Evolutionary conservation across 2,329 filamentous ascomycete species (phyloP).

Genomic region (Neurospora crassa): DNA sequence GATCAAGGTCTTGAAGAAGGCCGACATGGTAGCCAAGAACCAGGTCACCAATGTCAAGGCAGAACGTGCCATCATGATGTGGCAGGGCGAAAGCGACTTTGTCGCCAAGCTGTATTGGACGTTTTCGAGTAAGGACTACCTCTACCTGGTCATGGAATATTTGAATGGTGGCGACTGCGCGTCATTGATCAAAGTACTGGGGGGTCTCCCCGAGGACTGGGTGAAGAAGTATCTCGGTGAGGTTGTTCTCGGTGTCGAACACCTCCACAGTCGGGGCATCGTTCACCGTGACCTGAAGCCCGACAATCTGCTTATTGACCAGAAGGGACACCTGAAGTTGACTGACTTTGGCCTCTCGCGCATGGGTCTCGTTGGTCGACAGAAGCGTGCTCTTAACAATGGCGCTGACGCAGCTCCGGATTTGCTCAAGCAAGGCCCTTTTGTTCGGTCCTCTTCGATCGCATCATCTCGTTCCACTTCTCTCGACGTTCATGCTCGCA

Average conservation of each 20-base stretch:
- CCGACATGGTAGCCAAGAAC: slow-evolving; percentile 99
- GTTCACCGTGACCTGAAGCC: slow-evolving; percentile 96
- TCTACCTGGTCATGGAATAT: slow-evolving; percentile 99
- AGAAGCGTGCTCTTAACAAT: slow-evolving; percentile 82
- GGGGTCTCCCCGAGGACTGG: slow-evolving; percentile 92
- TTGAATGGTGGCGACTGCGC: slow-evolving; percentile 96
- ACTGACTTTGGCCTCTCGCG: slow-evolving; percentile 96
- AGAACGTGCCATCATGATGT: slow-evolving; percentile 99
- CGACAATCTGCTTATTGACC: slow-evolving; percentile 93
- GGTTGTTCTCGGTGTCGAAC: slow-evolving; percentile 92
- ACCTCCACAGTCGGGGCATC: slow-evolving; percentile 87
- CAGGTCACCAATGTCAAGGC: slow-evolving; percentile 99
- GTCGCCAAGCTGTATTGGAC: slow-evolving; percentile 99
- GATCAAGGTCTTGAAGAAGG: slow-evolving; percentile 97
- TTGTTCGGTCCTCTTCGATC: slow-evolving; percentile 75
- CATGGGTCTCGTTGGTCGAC: slow-evolving; percentile 92
- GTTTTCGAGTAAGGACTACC: slow-evolving; percentile 97
- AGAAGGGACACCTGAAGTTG: slow-evolving; percentile 90
- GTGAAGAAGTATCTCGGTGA: slow-evolving; percentile 95
- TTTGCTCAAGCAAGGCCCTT: slow-evolving; percentile 83
- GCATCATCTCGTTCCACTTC: slow-evolving; percentile 89
- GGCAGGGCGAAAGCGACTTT: slow-evolving; percentile 98
- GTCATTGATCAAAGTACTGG: slow-evolving; percentile 88
- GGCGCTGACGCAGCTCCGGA: slow-evolving; percentile 80
- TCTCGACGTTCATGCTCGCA: slow-evolving; percentile 69